These are phyloP conservation scores for Malassezia nana DNA, from an alignment of 1,284 basidiomycete genomes.

Conservation along the genomic window DNA sequence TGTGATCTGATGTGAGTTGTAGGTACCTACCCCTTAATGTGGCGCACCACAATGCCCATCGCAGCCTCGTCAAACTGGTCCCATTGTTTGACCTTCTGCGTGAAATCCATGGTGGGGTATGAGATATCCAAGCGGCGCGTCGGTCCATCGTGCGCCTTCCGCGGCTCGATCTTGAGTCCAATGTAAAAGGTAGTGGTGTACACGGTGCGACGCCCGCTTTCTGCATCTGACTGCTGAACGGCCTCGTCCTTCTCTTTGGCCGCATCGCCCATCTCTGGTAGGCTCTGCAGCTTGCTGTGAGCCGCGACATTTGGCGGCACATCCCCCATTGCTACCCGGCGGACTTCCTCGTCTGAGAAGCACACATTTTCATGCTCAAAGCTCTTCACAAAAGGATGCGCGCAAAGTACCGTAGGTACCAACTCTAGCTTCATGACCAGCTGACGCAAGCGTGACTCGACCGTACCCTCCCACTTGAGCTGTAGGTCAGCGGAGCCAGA, in stretches of 20 bases:
- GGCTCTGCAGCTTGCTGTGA: slow-evolving; percentile 31
- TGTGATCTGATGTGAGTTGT: slow-evolving; percentile 53
- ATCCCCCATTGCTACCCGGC: slow-evolving; percentile 38
- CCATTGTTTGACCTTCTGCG: slow-evolving; percentile 89
- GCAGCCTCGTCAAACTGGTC: slow-evolving; percentile 82
- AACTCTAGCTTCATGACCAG: slow-evolving; percentile 95
- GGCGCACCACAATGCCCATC: slow-evolving; percentile 88
- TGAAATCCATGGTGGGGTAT: slow-evolving; percentile 91
- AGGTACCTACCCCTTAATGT: slow-evolving; percentile 68
- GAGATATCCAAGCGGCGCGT: slow-evolving; percentile 79
- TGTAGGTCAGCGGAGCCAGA: slow-evolving; percentile 68
- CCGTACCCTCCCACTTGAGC: slow-evolving; percentile 92
- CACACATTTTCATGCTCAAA: slow-evolving; percentile 81
- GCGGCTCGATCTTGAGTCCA: slow-evolving; percentile 82
- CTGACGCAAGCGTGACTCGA: slow-evolving; percentile 92
- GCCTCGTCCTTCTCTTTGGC: slow-evolving; percentile 28
- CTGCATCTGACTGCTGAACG: slow-evolving; percentile 21
- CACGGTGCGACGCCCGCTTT: slow-evolving; percentile 60
- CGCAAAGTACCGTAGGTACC: slow-evolving; percentile 77
- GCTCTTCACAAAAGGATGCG: slow-evolving; percentile 90
- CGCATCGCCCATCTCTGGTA: slow-evolving; percentile 34
- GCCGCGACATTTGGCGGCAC: slow-evolving; percentile 39
- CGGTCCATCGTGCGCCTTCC: slow-evolving; percentile 52
- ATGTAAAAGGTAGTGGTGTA: slow-evolving; percentile 94
- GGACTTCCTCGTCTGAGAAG: slow-evolving; percentile 59